phyloP scores from a whole-genome alignment of 78 protist species.

The Polysphondylium violaceum region DNA sequence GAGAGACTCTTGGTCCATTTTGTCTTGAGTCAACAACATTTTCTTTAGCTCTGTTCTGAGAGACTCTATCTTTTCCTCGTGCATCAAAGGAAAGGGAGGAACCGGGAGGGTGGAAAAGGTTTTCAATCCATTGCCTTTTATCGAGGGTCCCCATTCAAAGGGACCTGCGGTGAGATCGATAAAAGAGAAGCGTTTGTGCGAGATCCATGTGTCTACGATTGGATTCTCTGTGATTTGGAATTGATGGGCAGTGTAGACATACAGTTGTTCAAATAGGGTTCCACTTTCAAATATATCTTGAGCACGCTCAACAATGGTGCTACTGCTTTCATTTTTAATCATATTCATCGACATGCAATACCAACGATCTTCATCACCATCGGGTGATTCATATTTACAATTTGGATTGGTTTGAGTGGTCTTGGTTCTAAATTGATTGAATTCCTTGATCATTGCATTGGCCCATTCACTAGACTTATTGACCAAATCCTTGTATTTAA shows the following conservation, averaged over 20 bases:
- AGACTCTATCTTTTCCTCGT: neutral
- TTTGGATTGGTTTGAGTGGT: constrained; percentile 3
- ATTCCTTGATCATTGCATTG: neutral
- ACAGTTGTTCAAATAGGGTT: constrained; percentile 8
- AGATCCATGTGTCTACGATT: constrained; percentile 71
- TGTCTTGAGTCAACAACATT: neutral
- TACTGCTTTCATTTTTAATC: neutral
- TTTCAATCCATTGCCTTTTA: constrained; percentile 68
- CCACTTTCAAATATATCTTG: constrained; percentile 32
- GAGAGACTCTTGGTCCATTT: constrained; percentile 13
- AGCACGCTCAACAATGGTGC: constrained; percentile 3
- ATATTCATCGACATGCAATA: neutral
- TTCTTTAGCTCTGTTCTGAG: too few species aligned
- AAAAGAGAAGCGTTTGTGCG: constrained; percentile 66
- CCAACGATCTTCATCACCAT: constrained; percentile 44
- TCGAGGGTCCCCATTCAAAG: constrained; percentile 74
- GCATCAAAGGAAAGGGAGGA: neutral
- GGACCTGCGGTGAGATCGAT: constrained; percentile 81
- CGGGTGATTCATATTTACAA: constrained; percentile 45
- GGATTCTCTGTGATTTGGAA: constrained; percentile 31
- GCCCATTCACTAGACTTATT: constrained; percentile 51
- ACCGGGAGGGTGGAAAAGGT: constrained; percentile 13
- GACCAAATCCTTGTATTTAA: constrained; percentile 40
- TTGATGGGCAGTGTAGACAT: constrained; percentile 1
- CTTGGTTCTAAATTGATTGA: neutral